Evolutionary conservation across 331 rosid species (phyloP), one percentile per base, ranked within the genome.

Genomic region (Dryas integrifolia): DNA sequence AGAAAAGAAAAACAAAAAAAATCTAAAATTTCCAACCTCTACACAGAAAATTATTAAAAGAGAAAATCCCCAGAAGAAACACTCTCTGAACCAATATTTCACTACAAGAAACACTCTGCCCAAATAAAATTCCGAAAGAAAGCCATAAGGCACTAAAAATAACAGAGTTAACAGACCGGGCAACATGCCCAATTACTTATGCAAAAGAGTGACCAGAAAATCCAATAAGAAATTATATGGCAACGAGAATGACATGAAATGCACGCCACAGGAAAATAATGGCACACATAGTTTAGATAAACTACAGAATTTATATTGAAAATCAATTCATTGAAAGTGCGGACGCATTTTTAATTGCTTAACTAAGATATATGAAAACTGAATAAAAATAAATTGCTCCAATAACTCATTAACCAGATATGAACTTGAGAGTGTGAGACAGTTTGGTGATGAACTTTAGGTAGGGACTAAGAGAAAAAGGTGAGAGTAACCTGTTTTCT

Each of bases 401-500:
- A 21, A 50, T 10, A 45, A 0, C n/a, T 46, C 47, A 11, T 30
- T 48, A 52, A 56, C 48, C 45, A 65, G 50, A 52, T 30, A 55
- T 62, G 53, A 60, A 43, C 35, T 21, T 65, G 70, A 21, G 24
- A 21, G 24, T 21, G 24, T 21, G 24, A 39, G 52, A 26, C 44
- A 70, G 74, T 41, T 18, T 43, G 65, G 43, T 56, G 47, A 45
- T 56, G 43, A 11, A 38, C 4, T 35, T 35, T n/a, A 53, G 16
- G 70, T 18, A 67, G 12, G 48, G 30, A 9, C 38, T 40, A 43
- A 30, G 24, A 16, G 49, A 65, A 35, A 77, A 11, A 9, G 39
- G 4, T n/a, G 9, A 39, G 5, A 73, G 38, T 53, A 43, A 91
- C 90, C 92, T 82, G 84, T 47, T 76, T 81, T 76, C 87, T 77